Conservation (phyloP, 164 flowering plant genomes). For the Litsea cubeba region DNA sequence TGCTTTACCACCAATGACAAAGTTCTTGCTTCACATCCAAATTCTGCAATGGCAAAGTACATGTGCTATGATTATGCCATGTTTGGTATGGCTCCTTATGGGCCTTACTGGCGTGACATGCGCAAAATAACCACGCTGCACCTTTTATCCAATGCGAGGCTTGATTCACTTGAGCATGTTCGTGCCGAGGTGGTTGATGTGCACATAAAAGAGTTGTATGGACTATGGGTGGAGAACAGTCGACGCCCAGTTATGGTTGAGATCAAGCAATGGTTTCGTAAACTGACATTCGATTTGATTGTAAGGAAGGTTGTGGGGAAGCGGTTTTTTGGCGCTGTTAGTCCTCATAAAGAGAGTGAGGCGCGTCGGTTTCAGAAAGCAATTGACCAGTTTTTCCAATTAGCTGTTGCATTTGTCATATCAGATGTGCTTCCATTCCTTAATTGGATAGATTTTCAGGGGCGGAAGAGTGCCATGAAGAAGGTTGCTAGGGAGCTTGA, state of each 20-base stretch:
- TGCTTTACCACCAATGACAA: conserved; percentile 18
- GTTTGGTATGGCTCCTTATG: conserved; percentile 12
- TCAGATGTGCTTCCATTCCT: conserved; percentile 7
- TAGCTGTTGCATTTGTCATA: background rate
- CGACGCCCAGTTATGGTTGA: background rate
- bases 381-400: background rate
- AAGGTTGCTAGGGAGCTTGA: conserved; percentile 8
- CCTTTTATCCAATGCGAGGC: conserved; percentile 12
- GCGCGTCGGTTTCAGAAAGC: conserved; percentile 3
- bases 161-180: conserved; percentile 9
- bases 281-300: background rate
- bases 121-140: conserved; percentile 14
- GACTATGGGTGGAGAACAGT: conserved; percentile 1
- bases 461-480: conserved; percentile 7
- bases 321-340: conserved; percentile 6
- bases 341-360: background rate
- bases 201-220: conserved; percentile 10
- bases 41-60: background rate
- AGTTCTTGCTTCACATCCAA: conserved; percentile 13
- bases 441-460: conserved; percentile 5
- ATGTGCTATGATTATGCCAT: conserved; percentile 6
- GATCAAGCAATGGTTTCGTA: conserved; percentile 5
- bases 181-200: conserved; percentile 5
- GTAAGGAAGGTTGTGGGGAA: conserved; percentile 4
- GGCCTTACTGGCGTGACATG: conserved; percentile 15